Conservation (phyloP, 164 flowering plant species). For the Vitis riparia region DNA sequence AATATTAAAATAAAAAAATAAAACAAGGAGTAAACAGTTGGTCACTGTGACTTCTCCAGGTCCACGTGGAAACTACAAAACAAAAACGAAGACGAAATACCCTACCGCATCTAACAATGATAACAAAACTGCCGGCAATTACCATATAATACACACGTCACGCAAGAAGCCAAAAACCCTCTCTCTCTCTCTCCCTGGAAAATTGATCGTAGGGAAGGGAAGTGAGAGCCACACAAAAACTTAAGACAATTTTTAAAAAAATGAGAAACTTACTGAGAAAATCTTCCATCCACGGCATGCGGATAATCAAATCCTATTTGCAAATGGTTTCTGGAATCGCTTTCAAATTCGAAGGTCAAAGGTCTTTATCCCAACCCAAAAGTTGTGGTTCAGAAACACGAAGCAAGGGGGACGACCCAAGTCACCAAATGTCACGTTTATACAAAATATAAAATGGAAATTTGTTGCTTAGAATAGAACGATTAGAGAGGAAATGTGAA, state of each 20-base stretch:
- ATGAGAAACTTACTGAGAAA: constrained; percentile 12
- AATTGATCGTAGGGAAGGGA: too few relatives aligned
- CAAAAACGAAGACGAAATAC: constrained; percentile 2
- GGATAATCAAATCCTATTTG: background rate
- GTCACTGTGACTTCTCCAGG: background rate
- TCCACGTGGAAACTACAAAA: background rate
- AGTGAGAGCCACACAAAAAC: background rate
- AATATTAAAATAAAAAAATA: background rate
- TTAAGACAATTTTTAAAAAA: constrained; percentile 8
- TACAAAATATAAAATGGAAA: background rate
- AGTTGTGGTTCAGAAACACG: constrained; percentile 1
- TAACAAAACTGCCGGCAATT: background rate
- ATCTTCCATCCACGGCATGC: constrained; percentile 17
- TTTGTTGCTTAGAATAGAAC: background rate
- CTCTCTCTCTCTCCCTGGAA: background rate
- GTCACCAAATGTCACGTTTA: background rate
- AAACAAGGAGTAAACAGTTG: background rate
- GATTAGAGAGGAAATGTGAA: too few relatives aligned
- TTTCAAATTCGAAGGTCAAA: constrained; percentile 10
- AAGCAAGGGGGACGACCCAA: too few relatives aligned
- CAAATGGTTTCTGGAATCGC: constrained; percentile 14
- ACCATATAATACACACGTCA: constrained; percentile 8
- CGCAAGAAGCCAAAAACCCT: constrained; percentile 10
- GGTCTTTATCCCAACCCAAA: constrained; percentile 3
- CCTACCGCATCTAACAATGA: constrained; percentile 4